Conservation (phyloP, 1,284 basidiomycete species). For the Exobasidium rhododendri region DNA sequence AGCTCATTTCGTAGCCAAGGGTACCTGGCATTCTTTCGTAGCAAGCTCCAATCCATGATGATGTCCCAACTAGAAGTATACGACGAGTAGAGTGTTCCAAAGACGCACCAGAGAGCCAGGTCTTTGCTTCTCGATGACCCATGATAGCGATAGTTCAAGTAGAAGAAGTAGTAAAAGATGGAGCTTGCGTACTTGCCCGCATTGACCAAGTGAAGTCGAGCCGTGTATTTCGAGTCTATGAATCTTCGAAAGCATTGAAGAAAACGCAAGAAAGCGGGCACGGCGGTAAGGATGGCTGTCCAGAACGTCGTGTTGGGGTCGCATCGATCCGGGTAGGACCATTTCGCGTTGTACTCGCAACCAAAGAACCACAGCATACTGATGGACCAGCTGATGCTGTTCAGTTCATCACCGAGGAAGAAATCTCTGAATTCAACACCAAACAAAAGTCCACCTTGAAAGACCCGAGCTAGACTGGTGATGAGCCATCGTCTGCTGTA, state of each 20-base stretch:
- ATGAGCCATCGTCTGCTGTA: constrained; percentile 76
- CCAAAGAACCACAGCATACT: constrained; percentile 61
- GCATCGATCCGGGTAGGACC: constrained; percentile 54
- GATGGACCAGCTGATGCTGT: constrained; percentile 51
- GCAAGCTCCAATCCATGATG: constrained; percentile 62
- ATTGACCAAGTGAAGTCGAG: constrained; percentile 78
- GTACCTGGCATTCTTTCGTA: constrained; percentile 63
- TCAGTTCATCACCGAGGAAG: constrained; percentile 55
- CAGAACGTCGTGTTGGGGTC: constrained; percentile 42
- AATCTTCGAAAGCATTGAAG: constrained; percentile 84
- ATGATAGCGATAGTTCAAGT: constrained; percentile 47
- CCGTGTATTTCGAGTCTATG: constrained; percentile 64
- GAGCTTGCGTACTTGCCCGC: constrained; percentile 47
- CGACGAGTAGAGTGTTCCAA: constrained; percentile 64
- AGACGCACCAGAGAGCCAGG: constrained; percentile 57
- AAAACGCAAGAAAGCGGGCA: constrained; percentile 72
- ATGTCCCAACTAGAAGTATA: constrained; percentile 77
- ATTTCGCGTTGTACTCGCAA: constrained; percentile 67
- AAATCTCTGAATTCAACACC: constrained; percentile 53
- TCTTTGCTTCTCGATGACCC: constrained; percentile 24
- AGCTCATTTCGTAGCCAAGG: constrained; percentile 73
- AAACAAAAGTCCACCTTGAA: constrained; percentile 67
- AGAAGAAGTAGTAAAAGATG: constrained; percentile 40
- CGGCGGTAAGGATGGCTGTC: constrained; percentile 60
- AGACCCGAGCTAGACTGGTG: constrained; percentile 60